Evolutionary conservation across 768 basidiomycete genomes (phyloP).

Genomic region (Glaciozyma antarctica): DNA sequence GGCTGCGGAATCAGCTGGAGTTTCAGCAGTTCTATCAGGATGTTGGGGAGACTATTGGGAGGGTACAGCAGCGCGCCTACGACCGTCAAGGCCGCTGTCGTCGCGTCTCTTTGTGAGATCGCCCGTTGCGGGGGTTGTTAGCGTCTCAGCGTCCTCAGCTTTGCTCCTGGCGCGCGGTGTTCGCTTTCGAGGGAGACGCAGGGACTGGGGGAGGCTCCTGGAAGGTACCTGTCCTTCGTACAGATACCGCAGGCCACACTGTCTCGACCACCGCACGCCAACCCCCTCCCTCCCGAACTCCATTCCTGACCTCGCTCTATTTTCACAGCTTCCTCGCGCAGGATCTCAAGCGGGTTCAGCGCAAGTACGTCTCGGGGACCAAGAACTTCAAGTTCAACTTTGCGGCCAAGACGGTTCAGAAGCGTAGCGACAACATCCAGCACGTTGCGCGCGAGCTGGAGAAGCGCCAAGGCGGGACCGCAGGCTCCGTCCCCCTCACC

Average conservation of each 20-base stretch:
- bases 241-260: no score
- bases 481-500: constrained; percentile 10
- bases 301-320: background rate
- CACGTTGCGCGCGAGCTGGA: constrained; percentile 16
- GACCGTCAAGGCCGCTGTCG: background rate
- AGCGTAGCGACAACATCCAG: constrained; percentile 13
- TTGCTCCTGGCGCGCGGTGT: background rate
- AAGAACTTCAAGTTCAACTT: constrained; percentile 13
- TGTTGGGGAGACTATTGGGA: background rate
- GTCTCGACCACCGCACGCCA: no score
- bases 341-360: constrained; percentile 14
- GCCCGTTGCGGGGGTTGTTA: background rate
- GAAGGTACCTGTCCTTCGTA: no score
- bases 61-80: background rate
- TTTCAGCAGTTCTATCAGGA: background rate
- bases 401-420: constrained; percentile 2
- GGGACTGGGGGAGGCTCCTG: no score
- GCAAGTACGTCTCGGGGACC: constrained; percentile 3
- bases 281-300: background rate
- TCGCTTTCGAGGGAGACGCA: background rate
- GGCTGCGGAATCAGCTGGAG: no score
- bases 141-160: no score
- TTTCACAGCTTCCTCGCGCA: constrained; percentile 18
- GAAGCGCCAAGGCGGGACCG: constrained; percentile 16
- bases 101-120: background rate